Evolutionary conservation across 1,284 basidiomycete species (phyloP).

Genomic region (Irpex rosettiformis): DNA sequence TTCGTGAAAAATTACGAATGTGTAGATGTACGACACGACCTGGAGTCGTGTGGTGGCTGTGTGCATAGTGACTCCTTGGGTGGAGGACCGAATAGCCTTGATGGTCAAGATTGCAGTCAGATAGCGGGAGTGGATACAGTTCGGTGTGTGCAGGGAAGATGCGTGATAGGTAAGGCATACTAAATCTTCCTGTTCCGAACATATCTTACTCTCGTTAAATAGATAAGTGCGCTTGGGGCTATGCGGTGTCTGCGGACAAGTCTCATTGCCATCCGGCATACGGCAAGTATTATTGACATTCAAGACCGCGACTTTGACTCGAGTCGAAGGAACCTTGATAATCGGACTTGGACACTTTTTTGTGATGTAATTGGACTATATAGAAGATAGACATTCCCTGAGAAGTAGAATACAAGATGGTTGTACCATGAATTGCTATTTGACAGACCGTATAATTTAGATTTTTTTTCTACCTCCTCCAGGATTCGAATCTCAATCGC

Average conservation of each 20-base stretch:
- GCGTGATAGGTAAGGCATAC: slow-evolving; percentile 20
- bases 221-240: slow-evolving; percentile 1
- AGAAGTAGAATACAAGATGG: not conserved
- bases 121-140: slow-evolving; percentile 24
- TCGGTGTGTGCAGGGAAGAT: slow-evolving; percentile 17
- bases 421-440: not conserved
- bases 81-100: slow-evolving; percentile 14
- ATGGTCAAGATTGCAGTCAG: slow-evolving; percentile 24
- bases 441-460: not conserved
- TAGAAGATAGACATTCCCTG: not conserved
- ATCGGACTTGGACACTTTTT: not conserved
- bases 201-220: not conserved
- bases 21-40: slow-evolving; percentile 21
- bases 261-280: not conserved
- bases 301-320: not conserved
- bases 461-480: not conserved
- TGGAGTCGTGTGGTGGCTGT: slow-evolving; percentile 27
- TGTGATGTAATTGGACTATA: not conserved
- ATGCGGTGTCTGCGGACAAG: slow-evolving; percentile 1
- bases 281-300: not conserved
- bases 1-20: slow-evolving; percentile 18
- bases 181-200: not conserved
- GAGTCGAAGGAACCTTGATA: not conserved
- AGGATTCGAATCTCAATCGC: not conserved
- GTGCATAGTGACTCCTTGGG: slow-evolving; percentile 19